phyloP scores from a whole-genome alignment of 2,329 filamentous ascomycete genomes.

The Verticillium albo-atrum region DNA sequence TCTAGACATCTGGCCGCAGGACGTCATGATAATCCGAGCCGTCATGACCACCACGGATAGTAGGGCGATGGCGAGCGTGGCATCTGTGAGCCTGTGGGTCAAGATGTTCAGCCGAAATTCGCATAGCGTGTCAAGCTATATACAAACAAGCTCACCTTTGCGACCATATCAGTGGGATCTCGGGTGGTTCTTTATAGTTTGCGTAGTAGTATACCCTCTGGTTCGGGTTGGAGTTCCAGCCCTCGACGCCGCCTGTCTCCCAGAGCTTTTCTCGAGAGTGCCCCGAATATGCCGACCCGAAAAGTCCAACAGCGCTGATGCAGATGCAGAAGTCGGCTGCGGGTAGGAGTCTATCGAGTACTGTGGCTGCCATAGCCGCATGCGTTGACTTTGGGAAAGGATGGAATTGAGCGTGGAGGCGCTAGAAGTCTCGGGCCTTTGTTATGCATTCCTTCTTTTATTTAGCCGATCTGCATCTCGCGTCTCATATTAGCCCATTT shows the following conservation, averaged over 20 bases:
- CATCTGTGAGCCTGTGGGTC: slow-evolving; percentile 18
- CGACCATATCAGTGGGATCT: slow-evolving; percentile 20
- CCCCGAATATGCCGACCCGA: slow-evolving; percentile 17
- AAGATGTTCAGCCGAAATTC: not conserved
- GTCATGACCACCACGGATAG: slow-evolving; percentile 21
- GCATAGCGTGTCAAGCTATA: not conserved
- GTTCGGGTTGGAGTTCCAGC: slow-evolving; percentile 24
- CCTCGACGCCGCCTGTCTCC: slow-evolving; percentile 21
- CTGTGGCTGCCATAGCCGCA: not conserved
- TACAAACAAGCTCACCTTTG: slow-evolving; percentile 14
- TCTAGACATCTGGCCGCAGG: slow-evolving; percentile 15
- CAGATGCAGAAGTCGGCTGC: slow-evolving; percentile 15
- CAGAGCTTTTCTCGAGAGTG: slow-evolving; percentile 18
- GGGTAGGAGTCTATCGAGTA: slow-evolving; percentile 3
- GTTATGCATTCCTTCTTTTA: not conserved
- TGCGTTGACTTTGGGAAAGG: not conserved
- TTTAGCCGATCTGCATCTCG: not conserved
- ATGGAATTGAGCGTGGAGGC: not conserved
- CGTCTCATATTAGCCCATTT: too few species aligned
- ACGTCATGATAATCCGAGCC: slow-evolving; percentile 16
- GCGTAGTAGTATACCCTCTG: slow-evolving; percentile 23
- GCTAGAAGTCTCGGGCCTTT: not conserved
- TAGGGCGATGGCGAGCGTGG: slow-evolving; percentile 22
- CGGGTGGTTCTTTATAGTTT: slow-evolving; percentile 21
- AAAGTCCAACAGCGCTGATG: slow-evolving; percentile 10